Conservation (phyloP, 257 asterid genomes). For the Plectranthus barbatus region DNA sequence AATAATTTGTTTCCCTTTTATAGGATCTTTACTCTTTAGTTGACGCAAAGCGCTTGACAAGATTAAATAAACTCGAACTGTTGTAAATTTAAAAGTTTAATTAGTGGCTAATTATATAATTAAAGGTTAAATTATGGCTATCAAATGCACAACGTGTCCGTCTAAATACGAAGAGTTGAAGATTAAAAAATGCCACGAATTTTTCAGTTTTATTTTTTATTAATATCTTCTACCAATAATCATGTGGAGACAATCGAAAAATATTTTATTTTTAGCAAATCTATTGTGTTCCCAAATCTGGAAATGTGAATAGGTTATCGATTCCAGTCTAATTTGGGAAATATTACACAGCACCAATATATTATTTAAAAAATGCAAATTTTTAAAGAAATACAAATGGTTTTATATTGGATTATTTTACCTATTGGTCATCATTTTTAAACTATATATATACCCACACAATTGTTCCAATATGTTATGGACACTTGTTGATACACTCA, state of each 20-base stretch:
- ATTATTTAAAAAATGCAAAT: no score
- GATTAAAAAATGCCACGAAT: conserved; percentile 21
- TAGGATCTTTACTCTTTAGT: neutral
- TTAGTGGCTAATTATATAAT: conserved; percentile 2
- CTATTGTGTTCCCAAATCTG: conserved; percentile 18
- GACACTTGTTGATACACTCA: no score
- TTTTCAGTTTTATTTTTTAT: neutral
- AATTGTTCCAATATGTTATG: no score
- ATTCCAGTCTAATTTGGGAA: no score
- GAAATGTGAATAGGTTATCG: conserved; percentile 20
- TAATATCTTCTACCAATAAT: neutral
- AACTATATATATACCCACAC: no score
- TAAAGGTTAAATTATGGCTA: conserved; percentile 20
- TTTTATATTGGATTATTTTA: no score
- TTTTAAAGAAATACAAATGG: no score
- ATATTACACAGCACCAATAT: no score
- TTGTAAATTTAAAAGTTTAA: neutral
- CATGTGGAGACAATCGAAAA: neutral
- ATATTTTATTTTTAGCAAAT: conserved; percentile 13
- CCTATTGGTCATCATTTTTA: no score
- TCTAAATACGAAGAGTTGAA: neutral
- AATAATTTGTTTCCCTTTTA: neutral
- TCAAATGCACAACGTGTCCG: conserved; percentile 28
- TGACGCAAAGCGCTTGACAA: conserved; percentile 33
- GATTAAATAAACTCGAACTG: neutral